Percentiles rank a stretch among this genome's conserved stretches.
Conservation (phyloP, 805 yeast species). For the Saccharomycopsis amapae region DNA sequence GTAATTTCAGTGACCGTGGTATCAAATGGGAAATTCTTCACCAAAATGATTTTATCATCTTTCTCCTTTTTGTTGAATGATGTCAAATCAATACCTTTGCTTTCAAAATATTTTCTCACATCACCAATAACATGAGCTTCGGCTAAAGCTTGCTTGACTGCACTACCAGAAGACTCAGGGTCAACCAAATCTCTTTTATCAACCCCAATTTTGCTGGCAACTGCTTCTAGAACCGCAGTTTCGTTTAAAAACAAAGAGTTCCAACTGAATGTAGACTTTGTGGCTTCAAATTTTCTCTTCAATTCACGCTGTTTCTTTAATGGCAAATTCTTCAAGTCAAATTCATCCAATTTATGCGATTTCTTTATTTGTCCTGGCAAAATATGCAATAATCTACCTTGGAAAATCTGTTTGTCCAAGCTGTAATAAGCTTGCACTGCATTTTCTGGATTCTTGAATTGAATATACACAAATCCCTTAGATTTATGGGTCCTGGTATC, state of each 20-base stretch:
- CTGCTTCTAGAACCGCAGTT: constrained; percentile 88
- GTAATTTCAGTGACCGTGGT: constrained; percentile 75
- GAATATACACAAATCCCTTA: constrained; percentile 87
- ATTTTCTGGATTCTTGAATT: constrained; percentile 57
- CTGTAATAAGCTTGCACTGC: constrained; percentile 70
- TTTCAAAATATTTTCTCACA: constrained; percentile 80
- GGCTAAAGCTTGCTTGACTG: constrained; percentile 94
- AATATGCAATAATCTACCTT: constrained; percentile 87
- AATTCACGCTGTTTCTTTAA: constrained; percentile 84
- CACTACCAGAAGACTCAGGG: constrained; percentile 79
- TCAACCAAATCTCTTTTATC: constrained; percentile 78
- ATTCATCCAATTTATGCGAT: constrained; percentile 79
- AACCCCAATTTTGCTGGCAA: constrained; percentile 78
- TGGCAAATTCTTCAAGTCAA: constrained; percentile 84
- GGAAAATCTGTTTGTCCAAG: constrained; percentile 84
- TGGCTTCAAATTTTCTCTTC: constrained; percentile 75
- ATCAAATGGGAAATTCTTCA: constrained; percentile 87
- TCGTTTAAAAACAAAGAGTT: constrained; percentile 84
- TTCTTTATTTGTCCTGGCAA: constrained; percentile 80
- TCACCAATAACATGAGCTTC: constrained; percentile 94
- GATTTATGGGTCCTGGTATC: constrained; percentile 87
- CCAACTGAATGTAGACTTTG: constrained; percentile 88
- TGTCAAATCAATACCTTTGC: constrained; percentile 75
- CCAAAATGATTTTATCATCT: constrained; percentile 73
- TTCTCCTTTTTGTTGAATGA: constrained; percentile 60